Evolutionary conservation across 352 stramenopile species (phyloP), one percentile per base, ranked within the genome.

Genomic region (Pythium scleroteichum): DNA sequence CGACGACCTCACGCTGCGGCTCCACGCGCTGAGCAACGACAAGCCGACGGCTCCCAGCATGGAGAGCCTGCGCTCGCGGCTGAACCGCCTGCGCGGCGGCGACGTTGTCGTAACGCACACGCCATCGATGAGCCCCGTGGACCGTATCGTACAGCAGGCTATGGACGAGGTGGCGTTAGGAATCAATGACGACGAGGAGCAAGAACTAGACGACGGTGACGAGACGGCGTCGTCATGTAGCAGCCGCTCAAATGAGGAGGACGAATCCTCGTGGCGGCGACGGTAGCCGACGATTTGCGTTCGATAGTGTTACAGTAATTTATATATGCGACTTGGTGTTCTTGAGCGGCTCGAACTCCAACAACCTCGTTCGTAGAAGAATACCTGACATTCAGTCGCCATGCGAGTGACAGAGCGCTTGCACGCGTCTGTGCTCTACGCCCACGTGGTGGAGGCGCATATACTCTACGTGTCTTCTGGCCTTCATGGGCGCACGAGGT

Each of bases 121-220:
- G 23, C 20, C 4, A 6, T 27, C 24, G 39, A 35, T 63, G 27
- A 69, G 47, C 41, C 38, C 45, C 2, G 62, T 69, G 33, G 70
- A 82, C 23, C 61, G 66, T 17, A 76, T 91, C 52, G 77, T 91
- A 52, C 75, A 78, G 46, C 78, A 87, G 50, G 78, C 74, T 29
- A 68, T 75, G 42, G 82, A 91, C 23, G 82, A 91, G 47, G 69
- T 89, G 23, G 68, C 69, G 8, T 55, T 90, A 14, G 77, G 78
- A 24, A 72, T 90, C 22, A 38, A 51, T 2, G 76, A 85, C 26
- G 75, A 74, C 20, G 68, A 66, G 16, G 2, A 3, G 27, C 10
- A 38, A 53, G 51, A n/a, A n/a, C n/a, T n/a, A n/a, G n/a, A 73
- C 4, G 58, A 68, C 23, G 47, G 60, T 0, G 53, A 61, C 26